phyloP scores from a whole-genome alignment of 306 rosid genomes.

The Vigna nakashimae region DNA sequence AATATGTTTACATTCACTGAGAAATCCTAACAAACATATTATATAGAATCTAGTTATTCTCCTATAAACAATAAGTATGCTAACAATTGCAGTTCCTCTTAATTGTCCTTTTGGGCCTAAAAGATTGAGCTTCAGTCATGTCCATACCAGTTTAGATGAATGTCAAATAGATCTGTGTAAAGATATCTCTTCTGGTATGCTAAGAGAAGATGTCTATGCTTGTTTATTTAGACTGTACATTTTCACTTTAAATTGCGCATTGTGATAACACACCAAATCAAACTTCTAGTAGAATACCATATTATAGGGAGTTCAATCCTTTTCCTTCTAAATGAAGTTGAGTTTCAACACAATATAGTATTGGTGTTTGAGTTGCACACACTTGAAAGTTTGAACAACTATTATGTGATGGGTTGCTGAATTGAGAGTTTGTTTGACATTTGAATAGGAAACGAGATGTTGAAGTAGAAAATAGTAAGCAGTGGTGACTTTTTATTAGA shows the following conservation, averaged over 20 bases:
- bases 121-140: too few relatives aligned
- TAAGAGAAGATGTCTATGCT: neutral
- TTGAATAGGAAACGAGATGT: slow-evolving; percentile 2
- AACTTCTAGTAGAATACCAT: neutral
- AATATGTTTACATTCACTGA: too few relatives aligned
- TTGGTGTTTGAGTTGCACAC: neutral
- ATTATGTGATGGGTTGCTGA: neutral
- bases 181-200: neutral
- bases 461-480: neutral
- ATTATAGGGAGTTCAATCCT: neutral
- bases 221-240: neutral
- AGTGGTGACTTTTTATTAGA: neutral
- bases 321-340: slow-evolving; percentile 5
- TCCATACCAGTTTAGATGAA: neutral
- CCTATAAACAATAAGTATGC: too few relatives aligned
- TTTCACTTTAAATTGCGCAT: neutral
- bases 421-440: slow-evolving; percentile 1
- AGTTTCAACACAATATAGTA: neutral
- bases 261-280: neutral
- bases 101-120: too few relatives aligned
- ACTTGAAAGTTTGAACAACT: neutral
- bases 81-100: too few relatives aligned
- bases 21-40: too few relatives aligned
- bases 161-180: neutral
- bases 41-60: too few relatives aligned